Evolutionary conservation across 2,329 filamentous ascomycete species (phyloP), one percentile per base, ranked within the genome.

Genomic region (Ophiostoma montium): DNA sequence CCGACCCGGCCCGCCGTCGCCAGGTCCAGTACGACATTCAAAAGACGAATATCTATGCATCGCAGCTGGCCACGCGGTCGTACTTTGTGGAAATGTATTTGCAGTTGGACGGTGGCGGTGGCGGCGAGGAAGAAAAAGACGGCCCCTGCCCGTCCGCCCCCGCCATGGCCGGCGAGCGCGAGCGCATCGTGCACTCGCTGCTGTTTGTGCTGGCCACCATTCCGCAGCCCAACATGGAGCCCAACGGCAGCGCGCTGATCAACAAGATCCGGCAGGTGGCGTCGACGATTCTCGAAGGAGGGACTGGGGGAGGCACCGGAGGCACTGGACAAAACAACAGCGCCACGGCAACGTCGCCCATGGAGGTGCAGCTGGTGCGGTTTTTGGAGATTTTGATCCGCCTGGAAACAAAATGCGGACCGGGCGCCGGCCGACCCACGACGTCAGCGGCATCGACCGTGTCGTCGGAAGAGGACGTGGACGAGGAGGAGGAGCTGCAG

Each of bases 1-100:
- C 66, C 18, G 66, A 76, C 23, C 70, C 72, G 1, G 61, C 66
- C 23, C 67, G 70, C 3, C 71, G 76, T 2, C 70, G 76, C 1
- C 68, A 72, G 49, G 62, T 88, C 5, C 86, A 92, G 60, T 87
- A 82, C 56, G 88, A 94, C 64, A 92, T 95, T 30, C 87, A 94
- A 62, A 94, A 94, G 61, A 85, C 86, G 7, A 94, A 94, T 62
- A 85, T 95, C 35, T 87, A 90, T 60, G 79, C 82, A 2, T 90
- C 83, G 6, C 83, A 88, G 58, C 70, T 95, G 10, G 80, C 82
- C 2, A 94, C 86, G 0, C 75, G 88, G 21, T 90, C 85, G 0
- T 89, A 87, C 61, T 79, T 90, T 50, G 86, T 94, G 0, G 86
- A 94, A 62, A 82, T 88, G 55, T 94, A 90, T 65, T 86, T 86